These are phyloP conservation scores for Fusarium compactum DNA, from an alignment of 2,329 filamentous ascomycete genomes.

Conservation along the genomic window DNA sequence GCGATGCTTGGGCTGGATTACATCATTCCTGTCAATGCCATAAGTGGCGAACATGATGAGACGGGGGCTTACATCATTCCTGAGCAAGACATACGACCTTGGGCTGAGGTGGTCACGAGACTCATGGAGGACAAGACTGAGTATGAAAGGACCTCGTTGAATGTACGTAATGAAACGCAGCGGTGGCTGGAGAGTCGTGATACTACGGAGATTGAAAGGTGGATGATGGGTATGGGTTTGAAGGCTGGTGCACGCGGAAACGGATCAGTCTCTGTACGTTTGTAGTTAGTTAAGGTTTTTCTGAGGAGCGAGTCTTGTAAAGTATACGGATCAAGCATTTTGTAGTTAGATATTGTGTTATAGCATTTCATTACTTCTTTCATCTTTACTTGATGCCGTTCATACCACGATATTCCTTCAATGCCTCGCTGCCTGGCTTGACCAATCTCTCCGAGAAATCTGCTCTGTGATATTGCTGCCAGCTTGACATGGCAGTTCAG, in stretches of 20 bases:
- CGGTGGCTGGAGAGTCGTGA: not conserved
- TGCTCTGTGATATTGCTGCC: not conserved
- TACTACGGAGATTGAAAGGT: not conserved
- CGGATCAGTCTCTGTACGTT: not conserved
- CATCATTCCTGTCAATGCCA: not conserved
- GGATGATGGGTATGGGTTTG: not conserved
- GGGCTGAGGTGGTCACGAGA: not conserved
- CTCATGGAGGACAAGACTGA: not conserved
- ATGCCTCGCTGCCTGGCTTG: too few species aligned
- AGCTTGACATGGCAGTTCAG: not conserved
- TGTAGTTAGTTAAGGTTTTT: not conserved
- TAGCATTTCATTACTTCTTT: not conserved
- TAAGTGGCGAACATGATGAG: not conserved
- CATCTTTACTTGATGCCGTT: not conserved
- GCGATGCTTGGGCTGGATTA: constrained; percentile 10
- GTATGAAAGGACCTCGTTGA: not conserved
- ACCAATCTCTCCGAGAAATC: too few species aligned
- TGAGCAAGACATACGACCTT: not conserved
- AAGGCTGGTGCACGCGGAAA: not conserved
- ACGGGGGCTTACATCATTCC: not conserved
- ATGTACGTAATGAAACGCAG: not conserved
- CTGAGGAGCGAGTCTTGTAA: too few species aligned
- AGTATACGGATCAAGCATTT: too few species aligned
- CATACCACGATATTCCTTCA: not conserved
- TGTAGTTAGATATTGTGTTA: not conserved